Base-by-base conservation (phyloP, 768 basidiomycete species). In the Amanita inopinata region DNA sequence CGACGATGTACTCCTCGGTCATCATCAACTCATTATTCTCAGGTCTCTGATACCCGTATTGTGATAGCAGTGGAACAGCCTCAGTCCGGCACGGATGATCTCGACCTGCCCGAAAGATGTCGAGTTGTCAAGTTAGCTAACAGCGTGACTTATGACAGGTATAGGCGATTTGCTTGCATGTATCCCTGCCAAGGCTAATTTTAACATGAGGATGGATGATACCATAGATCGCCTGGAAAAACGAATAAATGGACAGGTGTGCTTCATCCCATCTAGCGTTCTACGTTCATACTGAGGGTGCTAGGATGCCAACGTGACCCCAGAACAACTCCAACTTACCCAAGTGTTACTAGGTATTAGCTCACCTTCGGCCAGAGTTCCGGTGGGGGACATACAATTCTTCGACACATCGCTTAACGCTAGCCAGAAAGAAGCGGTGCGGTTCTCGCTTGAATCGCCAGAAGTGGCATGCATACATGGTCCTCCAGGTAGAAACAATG, bases 391-490 rank as follows among this genome's bases (percentile, higher is more conserved):
- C 10, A 46, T 92, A 15, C 51, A 61, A 2, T 94, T 83, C 61
- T 85, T 87, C 49, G 88, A 96, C 51, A 59, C 69, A 0, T 71
- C 66, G 0, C 66, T 98, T 42, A 98, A 99, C 56, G 61, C 69
- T 1, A 88, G 85, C 51, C 96, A 99, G 56, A 80, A 80, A 56
- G 69, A 74, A 9, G 94, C 93, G 0, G 77, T 98, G 23, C 67
- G 61, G 39, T 92, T 96, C 54, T 82, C 83, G n/a, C 60, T 99
- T 4, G 76, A 76, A 48, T 77, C 86, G 0, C 70, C 74, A 3
- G 83, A 94, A 56, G 74, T 97, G 0, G 89, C 88, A 1, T 89
- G 90, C 51, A 91, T 99, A 18, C 93, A 98, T 54, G 96, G 96
- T 0, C 96, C 96, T n/a, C 96, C 96, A 47, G 94, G 94, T 76